Evolutionary conservation across 768 basidiomycete species (phyloP).

Genomic region (Suillus alpinus): DNA sequence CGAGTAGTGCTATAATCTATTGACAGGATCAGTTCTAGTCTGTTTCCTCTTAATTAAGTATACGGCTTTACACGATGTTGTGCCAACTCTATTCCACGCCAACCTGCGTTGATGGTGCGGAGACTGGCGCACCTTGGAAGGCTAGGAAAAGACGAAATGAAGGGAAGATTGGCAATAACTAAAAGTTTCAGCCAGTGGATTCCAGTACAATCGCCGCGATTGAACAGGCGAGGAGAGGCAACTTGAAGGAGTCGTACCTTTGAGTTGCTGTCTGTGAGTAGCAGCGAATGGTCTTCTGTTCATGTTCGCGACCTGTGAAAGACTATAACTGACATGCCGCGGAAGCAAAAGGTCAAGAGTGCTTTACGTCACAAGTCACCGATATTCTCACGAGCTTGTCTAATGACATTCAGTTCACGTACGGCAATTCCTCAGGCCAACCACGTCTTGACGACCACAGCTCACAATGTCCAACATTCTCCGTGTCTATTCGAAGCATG

Average conservation of each 20-base stretch:
- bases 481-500: conserved; percentile 2
- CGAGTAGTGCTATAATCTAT: not conserved
- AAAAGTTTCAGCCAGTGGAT: too few relatives aligned
- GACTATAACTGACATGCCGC: not conserved
- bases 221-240: not conserved
- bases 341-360: not conserved
- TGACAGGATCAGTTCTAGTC: not conserved
- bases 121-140: not conserved
- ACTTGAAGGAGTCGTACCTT: not conserved
- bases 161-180: not conserved
- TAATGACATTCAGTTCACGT: not conserved
- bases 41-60: not conserved
- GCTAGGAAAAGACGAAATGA: not conserved
- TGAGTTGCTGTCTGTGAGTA: not conserved
- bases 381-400: conserved; percentile 22
- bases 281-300: not conserved
- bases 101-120: not conserved
- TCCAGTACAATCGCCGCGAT: not conserved
- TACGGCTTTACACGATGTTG: not conserved
- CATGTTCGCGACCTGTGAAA: not conserved
- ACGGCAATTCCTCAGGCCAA: not conserved
- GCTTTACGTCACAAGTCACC: conserved; percentile 27
- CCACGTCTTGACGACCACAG: conserved; percentile 14
- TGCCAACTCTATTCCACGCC: not conserved
- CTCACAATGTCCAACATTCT: conserved; percentile 16